Evolutionary conservation across 2,329 filamentous ascomycete genomes (phyloP).

Genomic region (Incumbomyces delicatus): DNA sequence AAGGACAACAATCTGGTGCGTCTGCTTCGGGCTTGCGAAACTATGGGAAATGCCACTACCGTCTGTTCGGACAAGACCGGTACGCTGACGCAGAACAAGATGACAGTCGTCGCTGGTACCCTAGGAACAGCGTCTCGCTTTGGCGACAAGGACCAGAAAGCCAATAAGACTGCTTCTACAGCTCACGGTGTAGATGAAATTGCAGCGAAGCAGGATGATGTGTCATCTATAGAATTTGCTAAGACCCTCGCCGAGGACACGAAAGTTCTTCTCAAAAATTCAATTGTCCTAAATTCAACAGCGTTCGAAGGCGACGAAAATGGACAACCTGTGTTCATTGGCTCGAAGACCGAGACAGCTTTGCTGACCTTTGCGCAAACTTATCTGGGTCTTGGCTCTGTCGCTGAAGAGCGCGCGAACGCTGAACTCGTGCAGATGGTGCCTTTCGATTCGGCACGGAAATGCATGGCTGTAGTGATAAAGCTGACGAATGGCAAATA

Average conservation of each 20-base stretch:
- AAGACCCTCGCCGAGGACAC: slow-evolving; percentile 42
- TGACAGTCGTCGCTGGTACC: slow-evolving; percentile 51
- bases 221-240: slow-evolving; percentile 46
- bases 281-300: slow-evolving; percentile 59
- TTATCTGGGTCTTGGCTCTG: slow-evolving; percentile 52
- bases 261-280: slow-evolving; percentile 51
- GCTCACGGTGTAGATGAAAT: slow-evolving; percentile 15
- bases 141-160: slow-evolving; percentile 30
- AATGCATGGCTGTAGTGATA: slow-evolving; percentile 60
- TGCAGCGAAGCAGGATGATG: slow-evolving; percentile 32
- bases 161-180: slow-evolving; percentile 20
- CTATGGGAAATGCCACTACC: slow-evolving; percentile 55
- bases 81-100: slow-evolving; percentile 55
- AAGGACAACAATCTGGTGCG: slow-evolving; percentile 55
- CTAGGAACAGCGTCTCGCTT: slow-evolving; percentile 39
- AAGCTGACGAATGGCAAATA: slow-evolving; percentile 47
- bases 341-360: slow-evolving; percentile 70
- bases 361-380: slow-evolving; percentile 60
- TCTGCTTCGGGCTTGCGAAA: slow-evolving; percentile 50
- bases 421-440: slow-evolving; percentile 45
- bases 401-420: slow-evolving; percentile 54
- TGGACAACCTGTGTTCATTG: slow-evolving; percentile 53
- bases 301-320: slow-evolving; percentile 58
- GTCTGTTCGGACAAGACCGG: slow-evolving; percentile 60
- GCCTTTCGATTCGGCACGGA: slow-evolving; percentile 55